These are phyloP conservation scores for Diversispora eburnea DNA, from an alignment of 192 early-diverging fungal genomes.

Conservation along the genomic window DNA sequence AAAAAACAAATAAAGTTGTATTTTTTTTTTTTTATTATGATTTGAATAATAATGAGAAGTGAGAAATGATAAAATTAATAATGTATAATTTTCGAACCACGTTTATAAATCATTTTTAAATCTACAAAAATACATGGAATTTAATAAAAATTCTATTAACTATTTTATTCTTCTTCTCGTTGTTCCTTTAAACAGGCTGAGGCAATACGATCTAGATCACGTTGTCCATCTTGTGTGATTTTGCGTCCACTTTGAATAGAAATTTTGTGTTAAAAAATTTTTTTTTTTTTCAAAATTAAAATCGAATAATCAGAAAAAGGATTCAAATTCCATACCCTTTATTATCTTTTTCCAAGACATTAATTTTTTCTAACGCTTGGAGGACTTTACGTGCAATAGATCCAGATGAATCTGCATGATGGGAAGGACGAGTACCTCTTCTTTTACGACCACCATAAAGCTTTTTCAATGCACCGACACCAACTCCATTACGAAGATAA, in stretches of 20 bases:
- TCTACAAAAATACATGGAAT: no score
- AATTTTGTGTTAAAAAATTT: not conserved
- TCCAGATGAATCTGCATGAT: constrained; percentile 83
- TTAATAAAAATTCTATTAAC: no score
- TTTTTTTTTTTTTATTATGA: no score
- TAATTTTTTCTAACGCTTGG: constrained; percentile 98
- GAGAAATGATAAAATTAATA: no score
- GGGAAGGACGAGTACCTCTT: constrained; percentile 92
- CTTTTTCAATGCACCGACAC: constrained; percentile 93
- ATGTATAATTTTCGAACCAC: no score
- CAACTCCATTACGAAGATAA: constrained; percentile 93
- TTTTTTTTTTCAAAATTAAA: not conserved
- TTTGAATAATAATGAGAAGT: no score
- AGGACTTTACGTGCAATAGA: constrained; percentile 93
- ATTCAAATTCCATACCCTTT: constrained; percentile 54
- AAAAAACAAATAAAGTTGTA: no score
- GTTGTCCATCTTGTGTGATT: constrained; percentile 94
- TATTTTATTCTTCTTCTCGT: not conserved
- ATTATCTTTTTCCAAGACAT: constrained; percentile 89
- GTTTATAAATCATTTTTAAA: no score
- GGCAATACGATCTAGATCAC: constrained; percentile 98
- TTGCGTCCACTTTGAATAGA: constrained; percentile 72
- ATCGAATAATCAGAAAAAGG: not conserved
- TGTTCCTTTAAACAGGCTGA: constrained; percentile 19
- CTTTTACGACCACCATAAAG: constrained; percentile 88